These are phyloP conservation scores for Ballota nigra DNA, from an alignment of 257 asterid species.

Conservation along the genomic window DNA sequence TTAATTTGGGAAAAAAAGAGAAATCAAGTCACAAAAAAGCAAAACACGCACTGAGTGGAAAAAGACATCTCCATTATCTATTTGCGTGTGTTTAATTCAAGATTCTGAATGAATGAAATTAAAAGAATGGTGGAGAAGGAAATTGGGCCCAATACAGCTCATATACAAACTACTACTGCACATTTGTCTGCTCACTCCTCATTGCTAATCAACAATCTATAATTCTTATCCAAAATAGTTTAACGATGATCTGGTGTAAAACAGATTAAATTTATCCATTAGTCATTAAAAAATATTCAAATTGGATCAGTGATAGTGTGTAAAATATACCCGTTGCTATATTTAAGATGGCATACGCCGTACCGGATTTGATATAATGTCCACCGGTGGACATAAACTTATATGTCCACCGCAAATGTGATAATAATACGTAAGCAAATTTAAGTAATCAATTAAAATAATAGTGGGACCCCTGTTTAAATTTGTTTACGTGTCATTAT, in stretches of 20 bases:
- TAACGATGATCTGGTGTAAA: background rate
- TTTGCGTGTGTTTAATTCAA: background rate
- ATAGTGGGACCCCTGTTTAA: too few species aligned
- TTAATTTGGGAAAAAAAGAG: background rate
- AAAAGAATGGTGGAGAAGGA: background rate
- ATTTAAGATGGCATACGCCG: too few species aligned
- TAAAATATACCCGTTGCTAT: too few species aligned
- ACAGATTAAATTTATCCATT: too few species aligned
- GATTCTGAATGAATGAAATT: background rate
- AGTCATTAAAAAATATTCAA: background rate
- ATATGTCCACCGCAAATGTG: too few species aligned
- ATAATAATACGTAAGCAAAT: too few species aligned
- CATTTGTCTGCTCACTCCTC: slow-evolving; percentile 8
- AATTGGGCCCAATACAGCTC: slow-evolving; percentile 22
- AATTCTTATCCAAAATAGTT: slow-evolving; percentile 14
- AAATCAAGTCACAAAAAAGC: slow-evolving; percentile 8
- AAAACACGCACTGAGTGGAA: background rate
- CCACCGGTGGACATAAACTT: too few species aligned
- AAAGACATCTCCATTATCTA: slow-evolving; percentile 9
- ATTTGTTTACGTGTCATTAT: too few species aligned
- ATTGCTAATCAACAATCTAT: background rate
- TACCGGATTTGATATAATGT: too few species aligned
- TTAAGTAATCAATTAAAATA: too few species aligned
- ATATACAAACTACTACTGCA: slow-evolving; percentile 12
- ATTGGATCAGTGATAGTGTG: background rate